Conservation (phyloP, 2,329 filamentous ascomycete genomes). For the Cytospora leucostoma region DNA sequence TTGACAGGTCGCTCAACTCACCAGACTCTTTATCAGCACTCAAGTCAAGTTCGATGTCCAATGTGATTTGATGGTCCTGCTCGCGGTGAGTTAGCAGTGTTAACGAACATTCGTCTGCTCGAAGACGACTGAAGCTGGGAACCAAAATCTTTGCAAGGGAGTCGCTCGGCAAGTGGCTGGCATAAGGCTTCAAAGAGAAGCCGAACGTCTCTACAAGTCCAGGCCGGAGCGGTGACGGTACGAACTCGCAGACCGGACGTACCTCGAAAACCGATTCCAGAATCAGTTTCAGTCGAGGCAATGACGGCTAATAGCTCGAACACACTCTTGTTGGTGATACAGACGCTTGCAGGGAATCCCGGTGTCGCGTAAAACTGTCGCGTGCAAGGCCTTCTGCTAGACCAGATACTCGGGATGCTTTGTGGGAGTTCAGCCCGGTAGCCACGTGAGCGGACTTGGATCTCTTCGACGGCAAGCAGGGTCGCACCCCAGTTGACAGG, state of each 20-base stretch:
- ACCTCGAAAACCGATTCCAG: not conserved
- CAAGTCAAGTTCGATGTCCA: not conserved
- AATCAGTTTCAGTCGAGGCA: not conserved
- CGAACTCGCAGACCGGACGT: not conserved
- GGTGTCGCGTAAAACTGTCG: constrained; percentile 14
- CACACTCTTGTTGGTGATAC: constrained; percentile 12
- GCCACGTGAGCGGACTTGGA: constrained; percentile 28
- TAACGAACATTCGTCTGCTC: not conserved
- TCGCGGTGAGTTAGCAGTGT: not conserved
- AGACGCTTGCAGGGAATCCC: constrained; percentile 26
- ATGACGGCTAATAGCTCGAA: not conserved
- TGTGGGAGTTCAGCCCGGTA: constrained; percentile 25
- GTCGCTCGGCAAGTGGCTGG: no score
- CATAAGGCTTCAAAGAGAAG: no score
- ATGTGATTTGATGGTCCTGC: not conserved
- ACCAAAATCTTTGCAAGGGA: no score
- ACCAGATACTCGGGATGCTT: constrained; percentile 25
- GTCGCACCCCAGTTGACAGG: constrained; percentile 25
- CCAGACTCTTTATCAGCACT: not conserved
- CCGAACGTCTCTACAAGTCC: no score
- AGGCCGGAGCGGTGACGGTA: no score
- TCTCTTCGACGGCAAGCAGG: constrained; percentile 24
- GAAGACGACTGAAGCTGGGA: no score
- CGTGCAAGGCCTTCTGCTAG: constrained; percentile 19
- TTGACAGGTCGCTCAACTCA: not conserved